Evolutionary conservation across 306 rosid genomes (phyloP).

Genomic region (Dalbergia cultrata): DNA sequence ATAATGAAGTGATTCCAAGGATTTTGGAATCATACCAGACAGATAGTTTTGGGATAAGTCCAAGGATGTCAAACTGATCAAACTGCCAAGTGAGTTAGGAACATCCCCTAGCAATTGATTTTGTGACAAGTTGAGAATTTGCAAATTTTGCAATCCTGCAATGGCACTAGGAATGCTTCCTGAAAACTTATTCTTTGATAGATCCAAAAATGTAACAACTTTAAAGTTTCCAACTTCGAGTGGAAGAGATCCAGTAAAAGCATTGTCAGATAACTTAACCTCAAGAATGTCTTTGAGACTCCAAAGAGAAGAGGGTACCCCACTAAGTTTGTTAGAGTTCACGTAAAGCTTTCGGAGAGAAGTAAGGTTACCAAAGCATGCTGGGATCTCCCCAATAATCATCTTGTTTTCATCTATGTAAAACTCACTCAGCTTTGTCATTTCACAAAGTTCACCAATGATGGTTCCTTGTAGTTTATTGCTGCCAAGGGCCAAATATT

Average conservation of each 20-base stretch:
- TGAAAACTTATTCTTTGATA: conserved; percentile 49
- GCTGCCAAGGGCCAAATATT: conserved; percentile 34
- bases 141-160: conserved; percentile 35
- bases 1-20: conserved; percentile 46
- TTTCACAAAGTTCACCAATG: conserved; percentile 42
- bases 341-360: conserved; percentile 41
- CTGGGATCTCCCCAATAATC: conserved; percentile 44
- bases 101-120: conserved; percentile 30
- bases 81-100: conserved; percentile 44
- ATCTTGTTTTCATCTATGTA: conserved; percentile 36
- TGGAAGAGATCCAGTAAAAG: conserved; percentile 39
- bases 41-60: conserved; percentile 46
- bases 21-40: conserved; percentile 46
- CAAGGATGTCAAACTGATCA: conserved; percentile 42
- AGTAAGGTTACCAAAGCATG: conserved; percentile 47
- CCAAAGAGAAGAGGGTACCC: conserved; percentile 43
- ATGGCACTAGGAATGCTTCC: conserved; percentile 45
- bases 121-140: conserved; percentile 24
- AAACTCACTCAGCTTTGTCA: conserved; percentile 31
- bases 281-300: conserved; percentile 42
- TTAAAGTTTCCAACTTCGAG: conserved; percentile 38
- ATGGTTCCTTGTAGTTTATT: conserved; percentile 46
- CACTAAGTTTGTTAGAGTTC: conserved; percentile 42
- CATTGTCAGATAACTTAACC: conserved; percentile 50
- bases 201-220: conserved; percentile 34